Conservation (phyloP, 257 asterid genomes). For the Primulina eburnea region DNA sequence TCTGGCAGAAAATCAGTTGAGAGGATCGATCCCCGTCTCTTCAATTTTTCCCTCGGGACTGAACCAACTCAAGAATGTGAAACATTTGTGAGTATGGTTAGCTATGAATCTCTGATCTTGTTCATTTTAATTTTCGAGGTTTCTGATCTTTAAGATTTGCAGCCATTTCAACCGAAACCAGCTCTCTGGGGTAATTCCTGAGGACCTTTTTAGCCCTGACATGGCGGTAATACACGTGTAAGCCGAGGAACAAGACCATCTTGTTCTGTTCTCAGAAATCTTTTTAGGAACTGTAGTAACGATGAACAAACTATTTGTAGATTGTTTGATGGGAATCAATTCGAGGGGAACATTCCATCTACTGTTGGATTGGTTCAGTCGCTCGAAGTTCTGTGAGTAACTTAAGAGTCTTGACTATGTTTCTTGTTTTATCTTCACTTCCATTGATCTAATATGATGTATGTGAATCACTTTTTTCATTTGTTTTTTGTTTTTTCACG, state of each 20-base stretch:
- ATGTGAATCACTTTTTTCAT: constrained; percentile 7
- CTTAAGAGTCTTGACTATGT: background rate
- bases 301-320: constrained; percentile 33
- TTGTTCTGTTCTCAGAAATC: background rate
- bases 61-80: constrained; percentile 80
- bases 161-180: constrained; percentile 93
- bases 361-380: constrained; percentile 67
- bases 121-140: constrained; percentile 2
- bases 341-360: constrained; percentile 72
- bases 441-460: background rate
- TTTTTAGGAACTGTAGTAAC: constrained; percentile 12
- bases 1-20: constrained; percentile 79
- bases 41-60: constrained; percentile 59
- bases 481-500: background rate
- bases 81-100: constrained; percentile 73
- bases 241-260: constrained; percentile 27
- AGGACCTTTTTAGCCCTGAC: constrained; percentile 59
- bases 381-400: constrained; percentile 90
- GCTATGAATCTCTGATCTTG: background rate
- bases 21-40: constrained; percentile 77
- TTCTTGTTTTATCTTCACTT: constrained; percentile 19
- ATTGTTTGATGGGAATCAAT: constrained; percentile 68
- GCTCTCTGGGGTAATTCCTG: constrained; percentile 73
- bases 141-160: constrained; percentile 37
- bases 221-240: constrained; percentile 83